Evolutionary conservation across 495 filamentous ascomycete species (phyloP), one percentile per base, ranked within the genome.

Genomic region (Schizothecium vesticola): DNA sequence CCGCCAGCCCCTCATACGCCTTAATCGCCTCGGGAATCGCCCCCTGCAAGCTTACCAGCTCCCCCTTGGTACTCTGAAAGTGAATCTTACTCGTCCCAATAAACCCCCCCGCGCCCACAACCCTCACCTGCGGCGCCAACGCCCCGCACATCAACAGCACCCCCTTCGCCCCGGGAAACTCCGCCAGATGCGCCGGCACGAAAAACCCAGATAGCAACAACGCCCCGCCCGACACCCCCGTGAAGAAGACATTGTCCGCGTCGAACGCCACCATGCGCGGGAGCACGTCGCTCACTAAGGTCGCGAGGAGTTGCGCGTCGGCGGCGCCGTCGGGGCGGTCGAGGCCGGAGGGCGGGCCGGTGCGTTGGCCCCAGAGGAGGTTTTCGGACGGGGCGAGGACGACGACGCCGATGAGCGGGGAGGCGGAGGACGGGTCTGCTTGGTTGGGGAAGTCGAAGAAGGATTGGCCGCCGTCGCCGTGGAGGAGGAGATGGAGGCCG

Each of bases 361-460:
- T 68, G 56, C 82, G 79, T 43, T 82, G 82, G 58, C 82, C 83
- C 83, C 83, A 84, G 75, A 85, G 83, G 19, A 82, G 78, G 59
- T 85, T 75, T 68, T 84, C 79, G 4, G 72, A 74, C 1, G 83
- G 83, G 8, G 83, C 83, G 19, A 84, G 75, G 59, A 84, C 74
- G 23, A 75, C 82, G 21, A 84, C 82, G 59, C 83, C 83, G 67
- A 81, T 78, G 23, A 83, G 74, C 43, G 43, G 43, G 16, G 19
- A n/a, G 43, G 43, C 43, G 6, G 77, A 77, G 69, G 72, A 70
- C 63, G 81, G 79, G 19, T 83, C 81, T 1, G 76, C 80, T 70
- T 85, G 83, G 70, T 85, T 85, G 25, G 82, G 83, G 76, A 85
- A 84, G 73, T 84, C 81, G 77, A 84, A 82, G 78, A 85, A 85